Percentiles rank a stretch among this genome's conserved stretches.
Conservation (phyloP, 345 rosid genomes). For the Capsella bursapastoris region DNA sequence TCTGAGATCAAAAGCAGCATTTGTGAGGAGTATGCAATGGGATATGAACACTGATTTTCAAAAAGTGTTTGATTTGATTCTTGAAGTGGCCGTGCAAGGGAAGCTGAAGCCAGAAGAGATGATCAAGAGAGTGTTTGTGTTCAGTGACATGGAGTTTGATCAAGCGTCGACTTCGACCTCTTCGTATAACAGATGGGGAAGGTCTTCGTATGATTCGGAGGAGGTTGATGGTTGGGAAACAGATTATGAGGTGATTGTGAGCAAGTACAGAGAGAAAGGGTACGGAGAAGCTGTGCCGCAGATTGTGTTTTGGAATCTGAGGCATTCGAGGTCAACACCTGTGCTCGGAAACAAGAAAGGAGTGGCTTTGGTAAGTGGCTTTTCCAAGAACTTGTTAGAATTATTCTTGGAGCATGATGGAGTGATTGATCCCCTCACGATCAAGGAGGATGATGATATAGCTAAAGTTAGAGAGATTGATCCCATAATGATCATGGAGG, state of each 20-base stretch:
- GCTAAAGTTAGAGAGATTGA: not conserved
- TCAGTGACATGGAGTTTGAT: constrained; percentile 47
- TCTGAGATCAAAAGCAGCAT: constrained; percentile 41
- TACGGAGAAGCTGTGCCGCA: constrained; percentile 56
- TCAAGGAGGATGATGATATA: no score
- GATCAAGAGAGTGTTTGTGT: constrained; percentile 49
- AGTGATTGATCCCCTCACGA: constrained; percentile 2
- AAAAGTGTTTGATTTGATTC: constrained; percentile 57
- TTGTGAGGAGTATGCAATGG: constrained; percentile 47
- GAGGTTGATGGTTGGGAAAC: constrained; percentile 49
- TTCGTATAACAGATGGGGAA: not conserved
- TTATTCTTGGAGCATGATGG: constrained; percentile 54
- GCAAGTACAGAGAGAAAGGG: constrained; percentile 52
- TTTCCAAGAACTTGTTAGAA: constrained; percentile 64
- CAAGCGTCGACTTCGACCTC: constrained; percentile 30
- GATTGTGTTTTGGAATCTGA: constrained; percentile 69
- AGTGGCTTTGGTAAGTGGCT: constrained; percentile 65
- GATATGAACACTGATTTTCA: constrained; percentile 50
- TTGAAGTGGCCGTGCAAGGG: constrained; percentile 53
- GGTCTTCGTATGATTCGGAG: not conserved
- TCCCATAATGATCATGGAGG: constrained; percentile 52
- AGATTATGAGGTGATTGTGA: constrained; percentile 48
- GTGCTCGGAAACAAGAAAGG: constrained; percentile 50
- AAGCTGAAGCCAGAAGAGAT: constrained; percentile 52
- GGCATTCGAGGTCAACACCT: constrained; percentile 54